Percentiles rank a stretch among this genome's conserved stretches.
phyloP scores from a whole-genome alignment of 768 basidiomycete species.

The Tulasnella calospora region DNA sequence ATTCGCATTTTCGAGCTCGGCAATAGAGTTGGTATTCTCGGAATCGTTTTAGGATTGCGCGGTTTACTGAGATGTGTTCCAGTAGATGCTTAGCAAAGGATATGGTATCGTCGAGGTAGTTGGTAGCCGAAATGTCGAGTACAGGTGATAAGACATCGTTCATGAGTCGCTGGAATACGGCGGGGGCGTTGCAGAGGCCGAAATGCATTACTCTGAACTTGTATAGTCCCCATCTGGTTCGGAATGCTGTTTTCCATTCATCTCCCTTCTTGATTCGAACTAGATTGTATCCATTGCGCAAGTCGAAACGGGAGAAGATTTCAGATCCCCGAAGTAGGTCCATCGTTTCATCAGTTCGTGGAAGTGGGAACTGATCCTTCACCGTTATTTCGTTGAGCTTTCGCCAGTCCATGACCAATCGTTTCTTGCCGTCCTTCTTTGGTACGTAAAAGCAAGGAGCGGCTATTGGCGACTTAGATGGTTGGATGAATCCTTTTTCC shows the following conservation, averaged over 20 bases:
- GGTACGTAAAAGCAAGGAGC: constrained; percentile 20
- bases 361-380: not conserved
- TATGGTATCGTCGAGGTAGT: constrained; percentile 30
- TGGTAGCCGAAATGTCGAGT: constrained; percentile 20
- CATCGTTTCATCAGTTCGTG: constrained; percentile 26
- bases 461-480: constrained; percentile 31
- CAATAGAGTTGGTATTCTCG: not conserved
- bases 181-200: not conserved
- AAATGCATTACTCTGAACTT: not conserved
- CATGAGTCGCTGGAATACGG: not conserved
- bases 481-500: constrained; percentile 38
- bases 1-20: not conserved
- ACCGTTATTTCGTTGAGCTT: not conserved
- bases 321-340: not conserved
- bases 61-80: not conserved
- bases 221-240: not conserved
- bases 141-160: not conserved
- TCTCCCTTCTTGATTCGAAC: not conserved
- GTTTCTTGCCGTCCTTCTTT: constrained; percentile 23
- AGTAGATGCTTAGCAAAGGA: constrained; percentile 18
- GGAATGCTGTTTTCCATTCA: constrained; percentile 25
- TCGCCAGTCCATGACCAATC: not conserved
- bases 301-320: constrained; percentile 13
- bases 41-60: not conserved
- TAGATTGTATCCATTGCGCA: constrained; percentile 15